Evolutionary conservation across 805 yeast genomes (phyloP), one percentile per base, ranked within the genome.

Genomic region (Kregervanrija pseudodelftensis): DNA sequence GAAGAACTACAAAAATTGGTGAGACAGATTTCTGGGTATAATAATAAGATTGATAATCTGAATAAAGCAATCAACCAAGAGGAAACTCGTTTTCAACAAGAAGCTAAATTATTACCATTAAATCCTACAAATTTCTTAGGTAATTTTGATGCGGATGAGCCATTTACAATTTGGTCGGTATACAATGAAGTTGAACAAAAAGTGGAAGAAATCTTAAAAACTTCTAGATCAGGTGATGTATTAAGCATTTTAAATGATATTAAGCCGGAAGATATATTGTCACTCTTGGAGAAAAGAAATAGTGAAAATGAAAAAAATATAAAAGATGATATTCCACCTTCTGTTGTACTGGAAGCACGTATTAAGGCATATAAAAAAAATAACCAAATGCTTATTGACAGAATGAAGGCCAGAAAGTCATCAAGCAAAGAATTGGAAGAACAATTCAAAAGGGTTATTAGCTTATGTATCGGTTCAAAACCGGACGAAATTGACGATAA

Each of bases 401-500:
- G 84, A 40, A 70, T 87, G 36, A 66, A 64, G 32, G 69, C 67
- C 9, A 72, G 89, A 50, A 71, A 70, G 35, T 62, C 74, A 12
- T 72, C 79, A 10, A 78, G 82, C 14, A 64, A 71, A 15, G 77
- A 72, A 44, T 64, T 84, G 40, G 91, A 85, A 55, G 67, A 70
- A 28, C 91, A 91, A 62, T 93, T 89, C 67, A 81, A 93, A 55
- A 75, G 85, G 54, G 96, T 91, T 13, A 89, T 91, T 33, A 80
- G 95, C 28, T 70, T 88, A 42, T 90, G 98, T 68, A 85, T 96
- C 3, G 93, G 93, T 22, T 91, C 88, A 28, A 89, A 80, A 39
- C 85, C 84, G 43, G 77, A 75, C 43, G 82, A 80, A 50, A 95
- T 93, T 31, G 67, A 64, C 46, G 68, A 63, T 37, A 51, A 52